Conservation (phyloP, 1,139 yeast species). For the Arxiozyma bovina region DNA sequence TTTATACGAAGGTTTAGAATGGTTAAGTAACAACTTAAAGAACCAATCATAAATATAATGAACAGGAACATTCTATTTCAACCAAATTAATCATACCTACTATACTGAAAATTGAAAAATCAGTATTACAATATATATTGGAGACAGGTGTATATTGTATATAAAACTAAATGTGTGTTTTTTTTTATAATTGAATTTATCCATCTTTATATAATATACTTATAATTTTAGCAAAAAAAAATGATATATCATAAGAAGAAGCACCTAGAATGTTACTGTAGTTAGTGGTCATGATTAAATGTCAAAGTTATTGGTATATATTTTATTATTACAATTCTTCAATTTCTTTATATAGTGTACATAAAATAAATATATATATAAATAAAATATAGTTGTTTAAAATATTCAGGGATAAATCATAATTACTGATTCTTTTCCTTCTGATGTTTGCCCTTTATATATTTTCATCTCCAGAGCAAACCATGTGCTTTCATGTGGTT, state of each 20-base stretch:
- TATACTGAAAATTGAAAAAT: background rate
- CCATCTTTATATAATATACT: background rate
- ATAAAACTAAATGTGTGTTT: background rate
- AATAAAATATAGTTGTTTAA: too few species aligned
- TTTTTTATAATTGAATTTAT: background rate
- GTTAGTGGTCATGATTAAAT: too few species aligned
- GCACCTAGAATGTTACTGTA: too few species aligned
- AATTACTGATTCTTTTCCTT: too few species aligned
- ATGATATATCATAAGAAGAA: background rate
- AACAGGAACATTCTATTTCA: background rate
- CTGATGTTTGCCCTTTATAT: too few species aligned
- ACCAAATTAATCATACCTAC: background rate
- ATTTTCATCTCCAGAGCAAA: too few species aligned
- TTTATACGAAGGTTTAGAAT: slow-evolving; percentile 81
- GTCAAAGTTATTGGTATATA: too few species aligned
- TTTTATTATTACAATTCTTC: too few species aligned
- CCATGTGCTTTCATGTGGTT: too few species aligned
- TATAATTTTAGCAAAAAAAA: background rate
- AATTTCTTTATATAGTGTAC: too few species aligned
- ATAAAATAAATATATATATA: too few species aligned
- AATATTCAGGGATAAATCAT: too few species aligned
- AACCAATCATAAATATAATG: slow-evolving; percentile 33
- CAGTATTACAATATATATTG: background rate
- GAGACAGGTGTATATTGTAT: background rate
- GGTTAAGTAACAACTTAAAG: slow-evolving; percentile 81